Evolutionary conservation across 352 stramenopile genomes (phyloP), one percentile per base, ranked within the genome.

Genomic region (Pythium aristosporum): DNA sequence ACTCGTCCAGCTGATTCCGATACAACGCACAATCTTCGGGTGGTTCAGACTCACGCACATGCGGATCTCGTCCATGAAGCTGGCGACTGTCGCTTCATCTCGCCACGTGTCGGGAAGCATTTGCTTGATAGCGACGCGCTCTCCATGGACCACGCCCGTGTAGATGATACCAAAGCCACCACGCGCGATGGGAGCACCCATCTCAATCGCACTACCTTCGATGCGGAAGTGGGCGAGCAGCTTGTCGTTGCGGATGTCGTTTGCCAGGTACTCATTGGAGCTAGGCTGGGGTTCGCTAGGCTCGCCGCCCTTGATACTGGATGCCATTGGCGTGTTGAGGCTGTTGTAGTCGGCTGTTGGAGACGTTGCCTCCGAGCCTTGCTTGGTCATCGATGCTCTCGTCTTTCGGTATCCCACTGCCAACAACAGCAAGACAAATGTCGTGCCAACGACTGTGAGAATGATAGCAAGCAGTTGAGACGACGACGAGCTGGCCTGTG

Each of bases 11-110:
- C 44, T 53, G 41, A 76, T 55, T 5, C 69, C 69, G 20, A 76
- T 25, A 36, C 66, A 76, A 0, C 21, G 18, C 18, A 77, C 71
- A 20, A 77, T 67, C 43, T 77, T 77, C 6, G 71, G 71, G 32
- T 77, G 71, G 37, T 69, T 49, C 28, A 77, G 39, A 11, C 42
- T 60, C 9, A 61, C 63, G 44, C 70, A 74, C 43, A 77, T 55
- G 18, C 68, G 64, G 36, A 77, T 77, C 57, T 77, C 71, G 42
- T 69, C 62, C 59, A 74, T 67, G 30, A 77, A 77, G 52, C 39
- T 69, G 39, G 23, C 37, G n/a, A 57, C 41, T 20, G 21, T 54
- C n/a, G 42, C 37, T 48, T 73, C 59, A 37, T 71, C 37, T 5
- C 49, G 55, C 10, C 65, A 61, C 32, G 41, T 63, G 13, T 73